Percentiles rank a stretch among this genome's conserved stretches.
These are phyloP conservation scores for Rhizoctonia solani DNA, from an alignment of 1,284 basidiomycete species.

Conservation along the genomic window DNA sequence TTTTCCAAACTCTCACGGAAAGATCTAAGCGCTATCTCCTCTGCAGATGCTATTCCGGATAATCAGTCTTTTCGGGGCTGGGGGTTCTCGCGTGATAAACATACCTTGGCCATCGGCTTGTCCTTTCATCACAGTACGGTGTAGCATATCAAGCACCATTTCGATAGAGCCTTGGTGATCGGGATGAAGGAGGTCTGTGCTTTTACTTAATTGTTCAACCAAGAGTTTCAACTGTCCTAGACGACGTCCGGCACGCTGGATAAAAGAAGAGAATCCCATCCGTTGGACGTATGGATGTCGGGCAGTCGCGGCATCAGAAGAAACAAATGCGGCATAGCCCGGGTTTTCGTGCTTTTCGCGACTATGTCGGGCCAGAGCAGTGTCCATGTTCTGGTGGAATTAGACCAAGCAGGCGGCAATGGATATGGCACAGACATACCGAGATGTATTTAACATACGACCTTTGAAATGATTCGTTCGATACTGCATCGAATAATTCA, in stretches of 20 bases:
- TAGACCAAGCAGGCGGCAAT: constrained; percentile 1
- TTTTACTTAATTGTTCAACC: constrained; percentile 68
- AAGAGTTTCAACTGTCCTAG: constrained; percentile 75
- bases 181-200: constrained; percentile 64
- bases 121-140: constrained; percentile 74
- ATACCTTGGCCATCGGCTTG: constrained; percentile 75
- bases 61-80: background rate
- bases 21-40: constrained; percentile 80
- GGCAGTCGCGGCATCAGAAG: constrained; percentile 53
- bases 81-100: too few species aligned
- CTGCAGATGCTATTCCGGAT: background rate
- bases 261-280: constrained; percentile 77
- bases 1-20: constrained; percentile 73
- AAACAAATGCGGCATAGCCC: constrained; percentile 65
- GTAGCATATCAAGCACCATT: constrained; percentile 63
- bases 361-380: constrained; percentile 76
- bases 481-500: constrained; percentile 65
- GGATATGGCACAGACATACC: constrained; percentile 30
- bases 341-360: constrained; percentile 68
- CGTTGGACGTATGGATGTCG: constrained; percentile 69
- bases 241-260: constrained; percentile 80
- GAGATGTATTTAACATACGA: constrained; percentile 80
- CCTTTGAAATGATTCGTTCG: constrained; percentile 53
- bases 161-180: constrained; percentile 67
- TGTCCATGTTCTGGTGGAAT: constrained; percentile 63